A percentile compares a stretch with the other conserved stretches of the same genome.
Evolutionary conservation across 352 stramenopile species (phyloP).

Genomic region (Plasmopara viticola): DNA sequence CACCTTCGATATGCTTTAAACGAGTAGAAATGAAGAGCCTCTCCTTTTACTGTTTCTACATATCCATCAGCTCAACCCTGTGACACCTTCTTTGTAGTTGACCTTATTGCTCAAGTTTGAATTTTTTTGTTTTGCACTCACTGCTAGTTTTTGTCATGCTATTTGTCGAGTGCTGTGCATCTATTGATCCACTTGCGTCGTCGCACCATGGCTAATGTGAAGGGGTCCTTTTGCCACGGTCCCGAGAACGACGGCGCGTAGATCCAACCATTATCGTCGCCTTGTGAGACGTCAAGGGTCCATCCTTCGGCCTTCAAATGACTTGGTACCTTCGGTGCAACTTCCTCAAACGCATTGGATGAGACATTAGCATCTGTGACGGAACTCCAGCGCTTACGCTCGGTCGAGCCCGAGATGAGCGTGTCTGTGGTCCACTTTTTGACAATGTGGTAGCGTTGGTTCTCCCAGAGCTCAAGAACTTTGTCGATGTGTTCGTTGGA

Average conservation of each 20-base stretch:
- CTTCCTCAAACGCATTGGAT: constrained; percentile 60
- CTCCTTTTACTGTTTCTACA: too few species aligned
- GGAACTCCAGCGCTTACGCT: constrained; percentile 69
- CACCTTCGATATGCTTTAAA: not conserved
- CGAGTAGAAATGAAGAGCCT: not conserved
- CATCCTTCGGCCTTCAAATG: constrained; percentile 59
- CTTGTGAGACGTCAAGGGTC: constrained; percentile 68
- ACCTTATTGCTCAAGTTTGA: too few species aligned
- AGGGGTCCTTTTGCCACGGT: constrained; percentile 69
- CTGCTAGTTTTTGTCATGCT: constrained; percentile 12
- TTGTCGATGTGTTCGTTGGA: constrained; percentile 48
- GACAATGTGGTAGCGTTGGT: constrained; percentile 72
- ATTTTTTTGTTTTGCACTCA: constrained; percentile 10
- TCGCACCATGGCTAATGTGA: constrained; percentile 71
- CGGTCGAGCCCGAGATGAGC: constrained; percentile 37
- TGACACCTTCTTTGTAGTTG: constrained; percentile 11
- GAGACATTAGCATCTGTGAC: constrained; percentile 52
- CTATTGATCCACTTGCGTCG: constrained; percentile 82
- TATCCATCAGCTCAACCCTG: too few species aligned
- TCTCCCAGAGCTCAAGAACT: constrained; percentile 79
- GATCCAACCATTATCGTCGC: constrained; percentile 81
- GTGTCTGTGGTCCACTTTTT: constrained; percentile 71
- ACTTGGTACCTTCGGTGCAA: constrained; percentile 53
- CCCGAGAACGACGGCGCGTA: constrained; percentile 73
- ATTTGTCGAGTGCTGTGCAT: constrained; percentile 31